Conservation (phyloP, 495 filamentous ascomycete species). For the Podospora pseudoanserina region DNA sequence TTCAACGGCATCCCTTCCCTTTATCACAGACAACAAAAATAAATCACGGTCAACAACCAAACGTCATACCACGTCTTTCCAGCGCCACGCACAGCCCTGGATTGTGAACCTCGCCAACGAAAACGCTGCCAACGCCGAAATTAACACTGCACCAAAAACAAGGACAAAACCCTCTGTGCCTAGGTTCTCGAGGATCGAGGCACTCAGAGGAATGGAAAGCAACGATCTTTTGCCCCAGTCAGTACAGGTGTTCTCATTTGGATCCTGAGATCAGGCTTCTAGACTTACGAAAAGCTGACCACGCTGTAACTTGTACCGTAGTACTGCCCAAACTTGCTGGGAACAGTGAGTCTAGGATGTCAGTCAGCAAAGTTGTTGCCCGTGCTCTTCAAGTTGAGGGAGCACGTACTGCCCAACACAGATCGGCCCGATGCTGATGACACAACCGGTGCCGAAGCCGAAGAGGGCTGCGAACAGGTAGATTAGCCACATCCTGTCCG, state of each 20-base stretch:
- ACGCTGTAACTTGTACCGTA: constrained; percentile 20
- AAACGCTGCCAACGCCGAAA: constrained; percentile 13
- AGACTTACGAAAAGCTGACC: constrained; percentile 18
- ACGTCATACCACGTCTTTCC: constrained; percentile 11
- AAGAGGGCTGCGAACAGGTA: constrained; percentile 16
- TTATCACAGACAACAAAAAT: too few species aligned
- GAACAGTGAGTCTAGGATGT: constrained; percentile 12
- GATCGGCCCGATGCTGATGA: constrained; percentile 15
- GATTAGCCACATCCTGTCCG: constrained; percentile 9
- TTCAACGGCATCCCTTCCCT: background rate
- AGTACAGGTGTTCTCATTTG: background rate
- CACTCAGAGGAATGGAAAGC: constrained; percentile 17
- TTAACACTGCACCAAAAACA: constrained; percentile 11
- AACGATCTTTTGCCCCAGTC: constrained; percentile 2
- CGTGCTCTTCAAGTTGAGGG: background rate
- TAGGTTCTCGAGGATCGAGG: constrained; percentile 11
- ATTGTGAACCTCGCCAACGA: constrained; percentile 13
- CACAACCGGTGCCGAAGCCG: constrained; percentile 17
- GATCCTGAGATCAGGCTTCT: background rate
- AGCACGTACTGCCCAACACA: constrained; percentile 15
- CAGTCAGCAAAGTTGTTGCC: background rate
- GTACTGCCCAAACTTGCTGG: constrained; percentile 16
- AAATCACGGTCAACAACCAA: background rate
- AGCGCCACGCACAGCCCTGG: constrained; percentile 13
- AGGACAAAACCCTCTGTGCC: constrained; percentile 12